These are phyloP conservation scores for Tricholoma hemisulphureum DNA, from an alignment of 768 basidiomycete species.

Conservation along the genomic window DNA sequence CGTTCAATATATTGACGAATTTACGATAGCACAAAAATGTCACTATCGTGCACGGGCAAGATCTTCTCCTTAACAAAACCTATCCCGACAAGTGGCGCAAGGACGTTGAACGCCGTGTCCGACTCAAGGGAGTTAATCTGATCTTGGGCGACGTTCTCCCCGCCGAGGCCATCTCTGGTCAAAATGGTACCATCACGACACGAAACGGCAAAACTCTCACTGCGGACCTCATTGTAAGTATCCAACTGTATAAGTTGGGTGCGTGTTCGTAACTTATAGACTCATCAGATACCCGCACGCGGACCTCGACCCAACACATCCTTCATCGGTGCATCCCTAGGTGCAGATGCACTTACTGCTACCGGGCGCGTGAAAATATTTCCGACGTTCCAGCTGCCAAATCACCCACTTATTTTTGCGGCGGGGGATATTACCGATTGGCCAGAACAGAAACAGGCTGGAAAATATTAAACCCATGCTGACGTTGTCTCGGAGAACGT, in stretches of 20 bases:
- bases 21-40: slow-evolving; percentile 44
- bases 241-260: not conserved
- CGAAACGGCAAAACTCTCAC: slow-evolving; percentile 47
- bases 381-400: slow-evolving; percentile 55
- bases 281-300: slow-evolving; percentile 33
- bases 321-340: slow-evolving; percentile 44
- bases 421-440: slow-evolving; percentile 65
- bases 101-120: slow-evolving; percentile 40
- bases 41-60: slow-evolving; percentile 59
- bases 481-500: slow-evolving; percentile 50
- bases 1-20: slow-evolving; percentile 4
- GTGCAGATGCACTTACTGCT: slow-evolving; percentile 34
- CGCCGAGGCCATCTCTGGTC: slow-evolving; percentile 33
- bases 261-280: not conserved
- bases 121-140: slow-evolving; percentile 46
- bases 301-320: slow-evolving; percentile 51
- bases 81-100: slow-evolving; percentile 57
- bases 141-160: slow-evolving; percentile 50
- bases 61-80: slow-evolving; percentile 50
- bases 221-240: slow-evolving; percentile 59
- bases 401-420: slow-evolving; percentile 58
- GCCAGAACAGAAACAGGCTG: slow-evolving; percentile 57
- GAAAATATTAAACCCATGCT: slow-evolving; percentile 47
- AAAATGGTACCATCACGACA: slow-evolving; percentile 38
- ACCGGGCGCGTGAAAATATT: slow-evolving; percentile 48